A percentile compares a stretch with the other conserved stretches of the same genome.
phyloP scores from a whole-genome alignment of 768 basidiomycete genomes.

The Trametes cubensis region DNA sequence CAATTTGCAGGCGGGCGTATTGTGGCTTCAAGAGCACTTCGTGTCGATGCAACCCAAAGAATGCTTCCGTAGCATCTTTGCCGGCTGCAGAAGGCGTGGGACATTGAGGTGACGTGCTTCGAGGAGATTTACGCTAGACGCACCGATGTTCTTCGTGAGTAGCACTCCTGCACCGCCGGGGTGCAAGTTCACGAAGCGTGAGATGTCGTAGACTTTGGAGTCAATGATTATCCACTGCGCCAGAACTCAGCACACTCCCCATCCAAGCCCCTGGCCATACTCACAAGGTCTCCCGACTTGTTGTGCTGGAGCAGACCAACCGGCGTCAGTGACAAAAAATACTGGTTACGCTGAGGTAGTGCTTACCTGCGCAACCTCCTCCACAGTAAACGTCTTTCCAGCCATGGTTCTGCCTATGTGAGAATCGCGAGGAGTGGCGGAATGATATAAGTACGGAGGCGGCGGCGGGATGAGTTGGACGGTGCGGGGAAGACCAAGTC shows the following conservation, averaged over 20 bases:
- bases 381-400: slow-evolving; percentile 26
- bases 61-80: slow-evolving; percentile 74
- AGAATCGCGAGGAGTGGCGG: no score
- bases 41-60: slow-evolving; percentile 84
- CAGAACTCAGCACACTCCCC: neutral
- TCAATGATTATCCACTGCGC: slow-evolving; percentile 81
- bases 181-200: slow-evolving; percentile 81
- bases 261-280: slow-evolving; percentile 20
- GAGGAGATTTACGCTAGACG: slow-evolving; percentile 25
- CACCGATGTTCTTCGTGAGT: slow-evolving; percentile 66
- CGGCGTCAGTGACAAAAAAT: neutral
- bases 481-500: neutral
- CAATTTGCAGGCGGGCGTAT: slow-evolving; percentile 71
- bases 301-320: slow-evolving; percentile 67
- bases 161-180: slow-evolving; percentile 84
- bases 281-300: slow-evolving; percentile 77
- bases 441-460: no score
- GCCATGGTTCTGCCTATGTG: slow-evolving; percentile 3
- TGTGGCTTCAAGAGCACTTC: slow-evolving; percentile 78
- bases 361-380: slow-evolving; percentile 30
- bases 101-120: neutral
- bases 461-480: neutral
- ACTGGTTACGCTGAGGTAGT: neutral
- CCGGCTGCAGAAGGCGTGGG: slow-evolving; percentile 47
- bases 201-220: slow-evolving; percentile 79